Evolutionary conservation across 495 filamentous ascomycete genomes (phyloP), one percentile per base, ranked within the genome.

Genomic region (Lophiostoma macrostomum): DNA sequence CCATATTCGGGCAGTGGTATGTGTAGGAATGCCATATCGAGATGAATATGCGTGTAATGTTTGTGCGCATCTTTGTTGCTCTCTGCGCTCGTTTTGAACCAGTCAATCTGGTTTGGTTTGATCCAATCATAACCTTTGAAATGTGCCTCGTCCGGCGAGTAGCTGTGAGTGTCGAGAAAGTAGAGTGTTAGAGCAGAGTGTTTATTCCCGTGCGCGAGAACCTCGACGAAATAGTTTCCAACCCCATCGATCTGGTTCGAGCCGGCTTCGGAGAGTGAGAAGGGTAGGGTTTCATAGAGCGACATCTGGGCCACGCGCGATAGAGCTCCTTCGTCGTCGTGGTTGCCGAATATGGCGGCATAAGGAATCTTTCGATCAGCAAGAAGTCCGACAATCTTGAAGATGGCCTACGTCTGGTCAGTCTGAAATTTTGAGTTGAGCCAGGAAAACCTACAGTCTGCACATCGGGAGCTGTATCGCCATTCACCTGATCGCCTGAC

Each of bases 1-100:
- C 77, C 74, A 60, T 95, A 96, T 68, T 98, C 93, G 0, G 91
- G 91, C 12, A 98, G 74, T 1, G 93, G 93, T 42, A 98, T 98
- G 60, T 98, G 93, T 53, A 97, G 94, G 64, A 98, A 98, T 0
- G 94, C 91, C 69, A 97, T 81, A 67, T 97, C 86, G 79, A 97
- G 88, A 64, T 96, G 94, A 51, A 90, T 86, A 64, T 90, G 86
- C 0, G 85, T 83, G 69, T 97, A 97, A 58, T 87, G 40, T 25
- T 83, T 48, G 77, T 78, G 68, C 93, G 87, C 75, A 62, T 85
- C 83, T 61, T 78, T 79, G 34, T 96, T 67, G 10, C 79, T 69
- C 52, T 83, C 73, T 5, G 85, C 80, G 6, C 86, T 91, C 47
- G 77, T 75, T 65, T 82, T 83, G 73, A 97, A 98, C 93, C 93